phyloP scores from a whole-genome alignment of 495 filamentous ascomycete species.

The Xanthoparmelia taractica region DNA sequence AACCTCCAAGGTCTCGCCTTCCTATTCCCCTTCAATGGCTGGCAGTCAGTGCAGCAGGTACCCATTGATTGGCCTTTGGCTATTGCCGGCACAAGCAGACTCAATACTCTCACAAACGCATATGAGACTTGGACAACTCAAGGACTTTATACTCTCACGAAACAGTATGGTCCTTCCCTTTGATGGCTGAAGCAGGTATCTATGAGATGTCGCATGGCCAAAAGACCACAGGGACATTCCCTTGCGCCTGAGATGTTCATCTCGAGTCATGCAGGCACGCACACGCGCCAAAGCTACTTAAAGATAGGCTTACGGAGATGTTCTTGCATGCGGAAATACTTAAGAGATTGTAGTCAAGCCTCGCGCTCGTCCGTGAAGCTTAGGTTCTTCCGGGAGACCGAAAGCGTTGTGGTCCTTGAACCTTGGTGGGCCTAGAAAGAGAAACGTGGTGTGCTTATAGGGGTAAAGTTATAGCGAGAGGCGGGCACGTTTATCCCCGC shows the following conservation, averaged over 20 bases:
- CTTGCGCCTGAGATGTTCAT: not conserved
- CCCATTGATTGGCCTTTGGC: not conserved
- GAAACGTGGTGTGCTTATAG: not conserved
- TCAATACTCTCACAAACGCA: not conserved
- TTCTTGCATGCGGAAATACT: too few relatives aligned
- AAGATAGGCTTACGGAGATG: too few relatives aligned
- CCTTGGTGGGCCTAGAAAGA: not conserved
- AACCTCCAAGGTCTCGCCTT: not conserved
- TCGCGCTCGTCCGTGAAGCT: slow-evolving; percentile 15
- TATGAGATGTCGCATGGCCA: not conserved
- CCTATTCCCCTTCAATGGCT: not conserved
- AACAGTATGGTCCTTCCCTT: not conserved
- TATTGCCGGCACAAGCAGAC: not conserved
- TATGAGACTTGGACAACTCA: not conserved
- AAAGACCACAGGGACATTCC: not conserved
- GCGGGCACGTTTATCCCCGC: slow-evolving; percentile 8
- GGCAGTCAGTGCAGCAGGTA: not conserved
- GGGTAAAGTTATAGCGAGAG: slow-evolving; percentile 1
- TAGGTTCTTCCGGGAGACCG: slow-evolving; percentile 10
- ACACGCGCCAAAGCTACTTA: too few relatives aligned
- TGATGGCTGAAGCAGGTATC: not conserved
- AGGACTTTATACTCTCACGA: not conserved
- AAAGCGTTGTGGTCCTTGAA: not conserved
- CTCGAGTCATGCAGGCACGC: not conserved
- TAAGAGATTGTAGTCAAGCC: too few relatives aligned